phyloP scores from a whole-genome alignment of 2,329 filamentous ascomycete genomes.

The Ceratocystis cubensis region DNA sequence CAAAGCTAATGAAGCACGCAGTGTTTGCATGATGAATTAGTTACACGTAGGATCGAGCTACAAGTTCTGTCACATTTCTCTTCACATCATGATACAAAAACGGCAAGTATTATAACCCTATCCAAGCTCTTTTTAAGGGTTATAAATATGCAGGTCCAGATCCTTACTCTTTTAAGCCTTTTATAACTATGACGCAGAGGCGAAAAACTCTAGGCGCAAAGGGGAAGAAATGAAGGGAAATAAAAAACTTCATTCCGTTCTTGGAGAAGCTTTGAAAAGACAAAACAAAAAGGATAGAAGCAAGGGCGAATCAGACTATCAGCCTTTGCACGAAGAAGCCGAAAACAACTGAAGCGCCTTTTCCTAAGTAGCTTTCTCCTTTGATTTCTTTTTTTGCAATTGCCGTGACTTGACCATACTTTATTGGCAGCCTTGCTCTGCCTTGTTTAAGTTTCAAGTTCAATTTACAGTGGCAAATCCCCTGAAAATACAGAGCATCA shows the following conservation, averaged over 20 bases:
- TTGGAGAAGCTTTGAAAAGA: background rate
- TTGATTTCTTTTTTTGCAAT: background rate
- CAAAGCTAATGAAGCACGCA: background rate
- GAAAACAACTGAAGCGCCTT: background rate
- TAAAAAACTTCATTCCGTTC: background rate
- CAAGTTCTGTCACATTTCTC: background rate
- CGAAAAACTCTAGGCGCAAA: background rate
- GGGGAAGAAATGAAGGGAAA: background rate
- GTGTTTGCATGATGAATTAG: background rate
- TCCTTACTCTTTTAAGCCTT: background rate
- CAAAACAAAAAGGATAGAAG: background rate
- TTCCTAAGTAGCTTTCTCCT: background rate
- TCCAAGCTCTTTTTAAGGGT: background rate
- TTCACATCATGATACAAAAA: background rate
- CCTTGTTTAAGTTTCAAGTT: background rate
- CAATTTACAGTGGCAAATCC: background rate
- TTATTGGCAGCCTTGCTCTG: background rate
- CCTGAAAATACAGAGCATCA: background rate
- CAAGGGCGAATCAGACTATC: background rate
- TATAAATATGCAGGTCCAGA: background rate
- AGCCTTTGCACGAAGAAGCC: background rate
- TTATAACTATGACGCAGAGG: slow-evolving; percentile 2
- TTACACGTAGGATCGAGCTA: background rate
- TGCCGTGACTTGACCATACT: background rate
- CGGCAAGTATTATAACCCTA: background rate